Base-by-base conservation (phyloP, 2,329 filamentous ascomycete genomes). In the Dactylellina leptospora region DNA sequence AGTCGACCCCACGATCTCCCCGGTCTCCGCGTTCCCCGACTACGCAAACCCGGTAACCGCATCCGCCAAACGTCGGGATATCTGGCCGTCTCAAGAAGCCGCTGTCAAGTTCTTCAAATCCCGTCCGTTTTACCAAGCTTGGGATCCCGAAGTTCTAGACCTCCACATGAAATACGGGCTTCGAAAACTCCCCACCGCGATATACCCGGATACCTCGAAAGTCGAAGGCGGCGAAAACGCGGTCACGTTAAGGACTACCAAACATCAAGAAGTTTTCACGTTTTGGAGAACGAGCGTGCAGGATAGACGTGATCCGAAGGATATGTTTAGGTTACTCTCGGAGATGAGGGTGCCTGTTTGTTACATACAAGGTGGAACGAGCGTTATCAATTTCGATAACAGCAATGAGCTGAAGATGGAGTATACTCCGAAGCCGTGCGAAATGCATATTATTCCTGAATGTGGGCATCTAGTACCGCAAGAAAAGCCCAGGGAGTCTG, bases 241-340 rank as follows among this genome's bases (percentile, higher is more conserved):
- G 30, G 88, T 92, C 0, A 93, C 91, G 0, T 83, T 95, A 1
- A 85, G 86, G 1, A 97, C 93, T 0, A 89, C 91, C 0, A 92
- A 93, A 76, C 90, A 96, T 79, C 91, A 96, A 78, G 92, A 96
- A 81, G 90, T 95, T 62, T 88, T 91, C 77, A 92, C 88, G 0
- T 95, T 89, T 78, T 80, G 90, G 74, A 85, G 90, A 0, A 85
- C 87, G 20, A 48, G 59, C 22, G 76, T 78, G 0, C 75, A 78
- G 3, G 74, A 77, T 13, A 78, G 78, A 0, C 84, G 82, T 38
- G 85, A 85, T 0, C 83, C 86, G 10, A 79, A 82, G 40, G 79
- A 81, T 53, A 86, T 87, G 1, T 85, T 88, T 68, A 75, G 78
- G 0, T 82, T 84, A 53, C 82, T 95, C 2, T 84, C 85, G 0